Evolutionary conservation across 352 stramenopile genomes (phyloP).

Genomic region (Globisporangium middletonii): DNA sequence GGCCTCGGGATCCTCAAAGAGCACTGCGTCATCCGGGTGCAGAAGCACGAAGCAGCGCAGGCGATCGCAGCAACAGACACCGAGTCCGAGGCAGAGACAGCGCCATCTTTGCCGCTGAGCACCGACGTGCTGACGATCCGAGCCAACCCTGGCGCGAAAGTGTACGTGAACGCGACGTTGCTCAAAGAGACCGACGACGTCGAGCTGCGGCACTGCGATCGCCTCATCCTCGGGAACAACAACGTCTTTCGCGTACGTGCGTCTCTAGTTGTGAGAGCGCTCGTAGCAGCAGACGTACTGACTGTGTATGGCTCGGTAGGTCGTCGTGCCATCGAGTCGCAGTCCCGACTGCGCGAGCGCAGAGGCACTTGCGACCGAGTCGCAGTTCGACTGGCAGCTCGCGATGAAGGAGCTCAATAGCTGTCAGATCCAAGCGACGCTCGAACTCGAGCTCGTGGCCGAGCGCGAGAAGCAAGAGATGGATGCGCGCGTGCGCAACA

Average conservation of each 20-base stretch:
- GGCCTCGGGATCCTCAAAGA: slow-evolving; percentile 77
- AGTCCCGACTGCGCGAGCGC: slow-evolving; percentile 1
- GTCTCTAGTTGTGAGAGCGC: neutral
- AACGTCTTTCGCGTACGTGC: slow-evolving; percentile 61
- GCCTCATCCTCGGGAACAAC: slow-evolving; percentile 67
- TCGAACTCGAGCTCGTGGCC: slow-evolving; percentile 48
- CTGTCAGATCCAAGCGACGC: slow-evolving; percentile 51
- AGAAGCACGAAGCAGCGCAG: neutral
- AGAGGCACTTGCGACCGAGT: slow-evolving; percentile 39
- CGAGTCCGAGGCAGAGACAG: neutral
- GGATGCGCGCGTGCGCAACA: slow-evolving; percentile 60
- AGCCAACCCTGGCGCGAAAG: slow-evolving; percentile 33
- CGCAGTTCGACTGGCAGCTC: slow-evolving; percentile 65
- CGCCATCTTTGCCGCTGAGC: neutral
- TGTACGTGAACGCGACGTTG: slow-evolving; percentile 67
- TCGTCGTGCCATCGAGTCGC: slow-evolving; percentile 50
- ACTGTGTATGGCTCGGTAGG: slow-evolving; percentile 8
- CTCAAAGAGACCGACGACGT: slow-evolving; percentile 29
- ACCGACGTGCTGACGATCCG: slow-evolving; percentile 26
- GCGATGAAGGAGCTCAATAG: slow-evolving; percentile 82
- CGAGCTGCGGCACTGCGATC: slow-evolving; percentile 54
- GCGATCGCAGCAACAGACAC: neutral
- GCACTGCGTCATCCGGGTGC: slow-evolving; percentile 40
- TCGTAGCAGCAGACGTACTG: neutral
- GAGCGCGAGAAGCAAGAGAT: slow-evolving; percentile 77